Evolutionary conservation across 2,329 filamentous ascomycete genomes (phyloP).

Genomic region (Nothopassalora personata): DNA sequence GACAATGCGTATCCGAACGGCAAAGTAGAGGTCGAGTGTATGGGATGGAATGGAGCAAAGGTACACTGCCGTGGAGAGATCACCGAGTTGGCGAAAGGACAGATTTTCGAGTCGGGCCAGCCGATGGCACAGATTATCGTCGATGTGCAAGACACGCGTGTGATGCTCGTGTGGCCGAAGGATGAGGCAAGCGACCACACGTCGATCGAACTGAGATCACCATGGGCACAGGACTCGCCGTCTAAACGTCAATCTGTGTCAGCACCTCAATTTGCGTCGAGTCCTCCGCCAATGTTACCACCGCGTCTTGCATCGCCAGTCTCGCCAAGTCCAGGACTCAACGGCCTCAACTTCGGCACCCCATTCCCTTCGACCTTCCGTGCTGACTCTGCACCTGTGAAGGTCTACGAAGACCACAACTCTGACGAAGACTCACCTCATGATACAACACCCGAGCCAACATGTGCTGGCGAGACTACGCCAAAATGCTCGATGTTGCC

Average conservation of each 20-base stretch:
- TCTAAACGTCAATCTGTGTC: constrained; percentile 46
- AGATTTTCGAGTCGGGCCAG: constrained; percentile 84
- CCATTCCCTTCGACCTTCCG: constrained; percentile 43
- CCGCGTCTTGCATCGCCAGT: constrained; percentile 65
- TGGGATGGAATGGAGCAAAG: constrained; percentile 93
- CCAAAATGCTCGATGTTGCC: constrained; percentile 15
- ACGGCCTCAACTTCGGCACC: constrained; percentile 32
- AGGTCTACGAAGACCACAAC: constrained; percentile 69
- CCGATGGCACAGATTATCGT: constrained; percentile 87
- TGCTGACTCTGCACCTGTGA: constrained; percentile 44
- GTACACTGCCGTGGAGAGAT: constrained; percentile 84
- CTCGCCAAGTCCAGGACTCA: constrained; percentile 60
- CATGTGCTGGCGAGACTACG: constrained; percentile 13
- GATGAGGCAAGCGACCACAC: constrained; percentile 44
- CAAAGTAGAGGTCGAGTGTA: constrained; percentile 81
- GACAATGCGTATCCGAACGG: constrained; percentile 63
- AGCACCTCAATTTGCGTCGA: constrained; percentile 47
- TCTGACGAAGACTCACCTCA: constrained; percentile 47
- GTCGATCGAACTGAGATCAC: constrained; percentile 59
- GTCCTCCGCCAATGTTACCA: constrained; percentile 56
- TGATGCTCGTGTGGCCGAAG: constrained; percentile 82
- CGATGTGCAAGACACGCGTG: constrained; percentile 87
- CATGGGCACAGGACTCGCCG: constrained; percentile 54
- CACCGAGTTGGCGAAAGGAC: constrained; percentile 80
- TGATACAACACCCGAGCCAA: constrained; percentile 25